phyloP scores from a whole-genome alignment of 192 early-diverging fungal species.

The Linnemannia elongata region DNA sequence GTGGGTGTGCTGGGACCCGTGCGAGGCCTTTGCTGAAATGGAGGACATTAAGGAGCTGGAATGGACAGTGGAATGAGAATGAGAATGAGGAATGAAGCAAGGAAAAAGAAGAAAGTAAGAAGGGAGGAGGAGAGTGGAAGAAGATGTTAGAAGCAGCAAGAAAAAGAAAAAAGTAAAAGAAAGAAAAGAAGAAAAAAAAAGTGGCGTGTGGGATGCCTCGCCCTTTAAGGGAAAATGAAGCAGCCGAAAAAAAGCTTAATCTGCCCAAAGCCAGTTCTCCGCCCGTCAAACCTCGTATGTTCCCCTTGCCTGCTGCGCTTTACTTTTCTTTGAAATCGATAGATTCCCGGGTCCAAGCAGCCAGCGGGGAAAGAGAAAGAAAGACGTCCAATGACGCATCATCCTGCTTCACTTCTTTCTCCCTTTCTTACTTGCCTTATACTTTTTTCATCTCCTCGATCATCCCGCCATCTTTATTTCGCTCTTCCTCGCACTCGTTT shows the following conservation, averaged over 20 bases:
- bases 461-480: background rate
- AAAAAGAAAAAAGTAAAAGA: constrained; percentile 2
- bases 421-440: background rate
- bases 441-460: background rate
- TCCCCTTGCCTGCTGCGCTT: background rate
- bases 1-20: background rate
- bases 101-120: background rate
- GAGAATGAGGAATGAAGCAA: background rate
- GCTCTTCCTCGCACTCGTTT: background rate
- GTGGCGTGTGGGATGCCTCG: background rate
- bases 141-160: background rate
- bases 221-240: background rate
- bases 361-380: background rate
- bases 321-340: background rate
- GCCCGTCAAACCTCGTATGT: no score
- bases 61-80: background rate
- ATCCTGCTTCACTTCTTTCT: background rate
- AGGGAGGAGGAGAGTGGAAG: background rate
- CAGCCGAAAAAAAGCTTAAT: background rate
- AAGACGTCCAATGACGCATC: background rate
- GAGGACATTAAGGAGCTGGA: constrained; percentile 9
- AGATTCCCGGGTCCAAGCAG: background rate
- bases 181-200: background rate
- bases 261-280: background rate
- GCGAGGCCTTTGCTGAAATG: constrained; percentile 4